Conservation (phyloP, 208 protist species). For the Leishmania gerbilli region DNA sequence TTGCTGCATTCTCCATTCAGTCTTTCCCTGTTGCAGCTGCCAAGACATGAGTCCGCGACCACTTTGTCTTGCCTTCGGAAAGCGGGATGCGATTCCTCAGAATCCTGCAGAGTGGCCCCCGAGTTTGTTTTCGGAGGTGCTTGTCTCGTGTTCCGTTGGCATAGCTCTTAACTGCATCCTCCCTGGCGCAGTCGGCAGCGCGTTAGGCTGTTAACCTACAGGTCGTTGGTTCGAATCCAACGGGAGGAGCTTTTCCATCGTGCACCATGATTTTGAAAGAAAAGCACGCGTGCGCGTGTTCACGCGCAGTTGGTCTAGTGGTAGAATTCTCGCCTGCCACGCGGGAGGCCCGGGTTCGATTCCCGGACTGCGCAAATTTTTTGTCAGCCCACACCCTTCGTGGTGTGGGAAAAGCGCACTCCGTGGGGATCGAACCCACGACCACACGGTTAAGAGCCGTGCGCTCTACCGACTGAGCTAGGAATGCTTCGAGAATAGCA, state of each 20-base stretch:
- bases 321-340: slow-evolving; percentile 90
- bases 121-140: not conserved
- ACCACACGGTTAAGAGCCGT: slow-evolving; percentile 98
- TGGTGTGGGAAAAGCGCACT: slow-evolving; percentile 40
- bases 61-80: not conserved
- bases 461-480: slow-evolving; percentile 98
- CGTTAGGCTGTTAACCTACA: slow-evolving; percentile 96
- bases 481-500: slow-evolving; percentile 36
- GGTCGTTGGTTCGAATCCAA: slow-evolving; percentile 96
- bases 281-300: no score
- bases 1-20: not conserved
- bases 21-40: not conserved
- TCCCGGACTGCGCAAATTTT: slow-evolving; percentile 80
- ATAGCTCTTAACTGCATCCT: slow-evolving; percentile 29
- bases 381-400: no score
- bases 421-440: slow-evolving; percentile 97
- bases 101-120: not conserved
- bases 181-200: slow-evolving; percentile 95
- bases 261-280: no score
- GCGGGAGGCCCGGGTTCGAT: slow-evolving; percentile 88
- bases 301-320: slow-evolving; percentile 84
- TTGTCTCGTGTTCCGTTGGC: rapidly evolving
- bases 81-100: not conserved
- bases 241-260: slow-evolving; percentile 87
- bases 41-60: not conserved